Percentiles rank a stretch among this genome's conserved stretches.
Conservation (phyloP, 768 basidiomycete species). For the Agaricus sinodeliciosus region DNA sequence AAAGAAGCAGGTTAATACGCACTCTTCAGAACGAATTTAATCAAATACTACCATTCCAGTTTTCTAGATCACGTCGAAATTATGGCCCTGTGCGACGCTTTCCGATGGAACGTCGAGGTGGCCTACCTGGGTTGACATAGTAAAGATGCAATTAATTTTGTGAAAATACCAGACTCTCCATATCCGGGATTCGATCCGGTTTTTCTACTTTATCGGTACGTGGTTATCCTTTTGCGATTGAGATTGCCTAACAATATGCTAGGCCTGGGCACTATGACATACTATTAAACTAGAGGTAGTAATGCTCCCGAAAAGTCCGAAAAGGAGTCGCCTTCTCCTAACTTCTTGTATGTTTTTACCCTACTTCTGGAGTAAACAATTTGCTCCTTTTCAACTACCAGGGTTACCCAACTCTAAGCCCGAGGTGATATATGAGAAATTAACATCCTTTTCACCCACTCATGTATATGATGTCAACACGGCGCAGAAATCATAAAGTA, state of each 20-base stretch:
- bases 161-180: conserved; percentile 49
- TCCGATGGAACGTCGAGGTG: conserved; percentile 61
- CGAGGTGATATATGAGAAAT: no score
- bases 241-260: conserved; percentile 2
- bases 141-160: conserved; percentile 55
- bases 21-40: background rate
- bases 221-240: background rate
- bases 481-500: no score
- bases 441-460: background rate
- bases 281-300: conserved; percentile 22
- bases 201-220: conserved; percentile 67
- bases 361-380: no score
- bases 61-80: conserved; percentile 74
- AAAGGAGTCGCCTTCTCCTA: no score
- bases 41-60: background rate
- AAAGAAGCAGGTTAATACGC: conserved; percentile 62
- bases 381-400: background rate
- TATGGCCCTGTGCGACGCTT: conserved; percentile 62
- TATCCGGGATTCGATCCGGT: conserved; percentile 45
- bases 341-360: no score
- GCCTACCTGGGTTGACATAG: conserved; percentile 75
- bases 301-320: background rate
- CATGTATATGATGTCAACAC: background rate
- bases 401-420: conserved; percentile 13
- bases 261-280: conserved; percentile 92